Evolutionary conservation across 1,139 yeast genomes (phyloP).

Genomic region (Lodderomyces parapsilosis): DNA sequence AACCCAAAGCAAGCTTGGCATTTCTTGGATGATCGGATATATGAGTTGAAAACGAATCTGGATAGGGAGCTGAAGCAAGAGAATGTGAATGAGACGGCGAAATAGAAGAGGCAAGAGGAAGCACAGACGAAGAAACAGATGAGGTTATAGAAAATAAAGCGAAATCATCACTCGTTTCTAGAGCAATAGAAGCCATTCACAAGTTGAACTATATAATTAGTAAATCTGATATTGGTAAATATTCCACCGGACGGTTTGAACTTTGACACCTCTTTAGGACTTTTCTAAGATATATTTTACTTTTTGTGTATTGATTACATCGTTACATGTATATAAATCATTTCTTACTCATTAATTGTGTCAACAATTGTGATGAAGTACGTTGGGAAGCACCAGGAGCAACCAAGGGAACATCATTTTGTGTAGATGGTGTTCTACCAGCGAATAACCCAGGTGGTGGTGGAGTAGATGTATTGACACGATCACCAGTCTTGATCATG

Average conservation of each 20-base stretch:
- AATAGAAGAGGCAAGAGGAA: too few relatives aligned
- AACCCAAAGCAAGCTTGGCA: neutral
- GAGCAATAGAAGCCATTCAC: too few relatives aligned
- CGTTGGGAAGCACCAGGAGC: constrained; percentile 23
- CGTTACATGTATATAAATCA: constrained; percentile 12
- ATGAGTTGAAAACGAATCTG: constrained; percentile 1
- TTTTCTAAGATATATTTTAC: too few relatives aligned
- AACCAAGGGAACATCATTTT: constrained; percentile 15
- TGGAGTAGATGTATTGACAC: constrained; percentile 38
- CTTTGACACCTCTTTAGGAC: too few relatives aligned
- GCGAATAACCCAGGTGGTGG: constrained; percentile 47
- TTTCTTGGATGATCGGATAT: constrained; percentile 4
- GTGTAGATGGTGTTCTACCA: constrained; percentile 16
- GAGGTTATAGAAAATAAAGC: too few relatives aligned
- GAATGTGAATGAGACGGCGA: neutral
- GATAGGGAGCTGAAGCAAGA: neutral
- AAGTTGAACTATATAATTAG: neutral
- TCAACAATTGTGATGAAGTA: constrained; percentile 64
- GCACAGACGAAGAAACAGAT: too few relatives aligned
- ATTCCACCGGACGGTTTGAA: too few relatives aligned
- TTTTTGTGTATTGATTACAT: neutral
- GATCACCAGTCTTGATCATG: constrained; percentile 32
- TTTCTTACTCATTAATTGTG: constrained; percentile 67
- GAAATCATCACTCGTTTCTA: too few relatives aligned
- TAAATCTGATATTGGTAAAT: too few relatives aligned